phyloP scores from a whole-genome alignment of 2,329 filamentous ascomycete species.

The Trichoderma hamatum region DNA sequence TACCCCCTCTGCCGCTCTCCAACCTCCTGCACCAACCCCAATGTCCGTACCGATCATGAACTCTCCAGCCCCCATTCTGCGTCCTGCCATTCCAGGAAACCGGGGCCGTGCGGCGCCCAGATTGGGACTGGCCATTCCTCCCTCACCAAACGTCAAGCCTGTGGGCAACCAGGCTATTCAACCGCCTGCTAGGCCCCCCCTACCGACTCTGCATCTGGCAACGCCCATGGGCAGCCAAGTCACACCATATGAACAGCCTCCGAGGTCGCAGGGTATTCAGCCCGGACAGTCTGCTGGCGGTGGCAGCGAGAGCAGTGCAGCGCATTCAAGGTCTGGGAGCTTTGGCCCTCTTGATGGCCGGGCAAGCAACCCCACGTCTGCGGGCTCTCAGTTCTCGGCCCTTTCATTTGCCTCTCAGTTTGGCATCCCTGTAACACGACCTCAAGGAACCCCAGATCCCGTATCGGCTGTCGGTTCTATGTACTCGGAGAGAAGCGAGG shows the following conservation, averaged over 20 bases:
- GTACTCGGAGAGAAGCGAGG: conserved; percentile 79
- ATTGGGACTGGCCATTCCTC: conserved; percentile 86
- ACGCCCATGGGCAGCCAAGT: conserved; percentile 84
- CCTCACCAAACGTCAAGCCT: conserved; percentile 80
- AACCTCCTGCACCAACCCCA: conserved; percentile 39
- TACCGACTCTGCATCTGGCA: conserved; percentile 80
- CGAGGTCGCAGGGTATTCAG: conserved; percentile 55
- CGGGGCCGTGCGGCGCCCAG: conserved; percentile 70
- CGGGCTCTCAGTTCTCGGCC: conserved; percentile 83
- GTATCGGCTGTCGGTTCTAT: conserved; percentile 85
- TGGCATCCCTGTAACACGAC: conserved; percentile 66
- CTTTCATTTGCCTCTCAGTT: conserved; percentile 77
- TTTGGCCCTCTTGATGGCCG: conserved; percentile 77
- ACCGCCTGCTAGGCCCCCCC: conserved; percentile 52
- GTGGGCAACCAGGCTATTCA: conserved; percentile 57
- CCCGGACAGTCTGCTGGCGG: conserved; percentile 70
- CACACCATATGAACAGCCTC: conserved; percentile 68
- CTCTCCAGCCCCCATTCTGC: conserved; percentile 77
- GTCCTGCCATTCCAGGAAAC: conserved; percentile 76
- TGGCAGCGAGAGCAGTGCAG: conserved; percentile 77
- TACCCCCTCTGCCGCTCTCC: conserved; percentile 29
- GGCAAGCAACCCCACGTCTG: conserved; percentile 79
- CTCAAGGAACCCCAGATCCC: conserved; percentile 76
- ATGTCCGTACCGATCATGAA: conserved; percentile 64
- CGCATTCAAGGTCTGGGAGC: conserved; percentile 81